These are phyloP conservation scores for Pythium insidiosum DNA, from an alignment of 352 stramenopile genomes.

Conservation along the genomic window DNA sequence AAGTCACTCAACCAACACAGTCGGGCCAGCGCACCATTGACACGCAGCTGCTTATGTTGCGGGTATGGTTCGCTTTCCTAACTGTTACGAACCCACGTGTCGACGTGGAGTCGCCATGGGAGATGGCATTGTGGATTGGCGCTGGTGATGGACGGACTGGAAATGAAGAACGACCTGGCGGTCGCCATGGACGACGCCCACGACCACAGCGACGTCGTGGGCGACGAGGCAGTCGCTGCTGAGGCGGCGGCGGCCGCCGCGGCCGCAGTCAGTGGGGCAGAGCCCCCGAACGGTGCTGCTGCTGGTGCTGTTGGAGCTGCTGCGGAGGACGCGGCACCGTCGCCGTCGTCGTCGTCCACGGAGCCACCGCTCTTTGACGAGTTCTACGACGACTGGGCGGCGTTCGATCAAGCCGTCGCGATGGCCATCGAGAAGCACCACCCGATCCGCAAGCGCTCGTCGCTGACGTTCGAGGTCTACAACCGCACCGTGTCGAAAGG, in stretches of 20 bases:
- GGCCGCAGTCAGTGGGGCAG: neutral
- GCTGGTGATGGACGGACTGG: no score
- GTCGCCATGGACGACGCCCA: neutral
- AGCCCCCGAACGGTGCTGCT: conserved; percentile 5
- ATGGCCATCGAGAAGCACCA: conserved; percentile 54
- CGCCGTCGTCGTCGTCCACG: neutral
- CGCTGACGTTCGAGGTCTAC: conserved; percentile 79
- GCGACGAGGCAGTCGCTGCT: neutral
- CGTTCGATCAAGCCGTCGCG: conserved; percentile 57
- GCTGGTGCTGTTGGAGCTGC: neutral
- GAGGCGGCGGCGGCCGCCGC: no score
- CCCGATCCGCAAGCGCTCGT: conserved; percentile 77
- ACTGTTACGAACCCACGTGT: no score
- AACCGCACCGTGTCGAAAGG: conserved; percentile 82
- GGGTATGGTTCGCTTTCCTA: no score
- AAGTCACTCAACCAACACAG: no score
- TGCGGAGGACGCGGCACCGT: neutral
- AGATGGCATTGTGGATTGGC: no score
- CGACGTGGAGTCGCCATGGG: no score
- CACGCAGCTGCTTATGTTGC: no score
- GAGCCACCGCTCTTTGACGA: conserved; percentile 49
- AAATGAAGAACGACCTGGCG: conserved; percentile 1
- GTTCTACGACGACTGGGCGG: conserved; percentile 68
- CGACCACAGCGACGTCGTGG: neutral
- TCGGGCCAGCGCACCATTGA: no score